A percentile compares a stretch with the other conserved stretches of the same genome.
phyloP scores from a whole-genome alignment of 2,329 filamentous ascomycete genomes.

The Chalaropsis ovoidea region DNA sequence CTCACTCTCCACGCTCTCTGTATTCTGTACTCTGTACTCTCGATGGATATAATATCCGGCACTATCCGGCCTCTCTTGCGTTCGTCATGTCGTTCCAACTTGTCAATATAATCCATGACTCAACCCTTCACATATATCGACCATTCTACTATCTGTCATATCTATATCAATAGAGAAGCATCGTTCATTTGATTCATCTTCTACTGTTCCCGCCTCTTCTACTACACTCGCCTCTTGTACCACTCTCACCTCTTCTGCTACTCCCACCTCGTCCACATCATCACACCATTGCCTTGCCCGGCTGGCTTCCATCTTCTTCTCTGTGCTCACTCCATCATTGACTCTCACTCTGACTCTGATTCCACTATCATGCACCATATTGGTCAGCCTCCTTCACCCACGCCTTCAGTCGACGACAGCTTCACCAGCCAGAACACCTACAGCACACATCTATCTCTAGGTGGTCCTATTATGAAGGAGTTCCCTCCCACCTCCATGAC shows the following conservation, averaged over 20 bases:
- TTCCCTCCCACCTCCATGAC: neutral
- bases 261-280: too few species aligned
- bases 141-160: neutral
- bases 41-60: neutral
- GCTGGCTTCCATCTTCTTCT: neutral
- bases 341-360: neutral
- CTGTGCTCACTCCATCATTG: neutral
- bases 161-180: neutral
- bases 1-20: too few species aligned
- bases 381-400: constrained; percentile 38
- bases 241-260: too few species aligned
- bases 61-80: neutral
- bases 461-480: neutral
- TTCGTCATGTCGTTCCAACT: neutral
- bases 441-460: neutral
- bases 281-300: too few species aligned
- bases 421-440: constrained; percentile 12
- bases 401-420: constrained; percentile 32
- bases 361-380: constrained; percentile 33
- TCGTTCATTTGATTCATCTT: too few species aligned
- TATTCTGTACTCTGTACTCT: neutral
- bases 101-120: neutral
- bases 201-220: too few species aligned
- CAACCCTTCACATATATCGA: neutral
- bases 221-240: too few species aligned